Evolutionary conservation across 1,284 basidiomycete genomes (phyloP).

Genomic region (Apiotrichum brassicae): DNA sequence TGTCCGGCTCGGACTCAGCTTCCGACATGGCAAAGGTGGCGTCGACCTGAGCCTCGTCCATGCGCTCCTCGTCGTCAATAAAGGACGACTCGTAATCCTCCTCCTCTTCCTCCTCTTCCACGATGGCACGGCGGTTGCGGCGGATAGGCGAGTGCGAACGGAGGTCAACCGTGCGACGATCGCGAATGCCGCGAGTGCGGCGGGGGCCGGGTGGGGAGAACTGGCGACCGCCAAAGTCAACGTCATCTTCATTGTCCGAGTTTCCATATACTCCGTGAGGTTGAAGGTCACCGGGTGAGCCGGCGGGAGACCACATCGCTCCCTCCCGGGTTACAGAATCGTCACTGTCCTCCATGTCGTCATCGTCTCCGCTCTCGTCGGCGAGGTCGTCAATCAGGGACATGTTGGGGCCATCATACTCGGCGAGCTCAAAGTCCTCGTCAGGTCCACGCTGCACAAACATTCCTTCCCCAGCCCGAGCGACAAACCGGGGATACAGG

Average conservation of each 20-base stretch:
- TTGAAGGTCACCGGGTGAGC: not conserved
- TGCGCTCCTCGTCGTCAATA: constrained; percentile 12
- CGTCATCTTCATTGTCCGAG: constrained; percentile 4
- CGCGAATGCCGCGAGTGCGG: too few species aligned
- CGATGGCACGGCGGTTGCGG: not conserved
- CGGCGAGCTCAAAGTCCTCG: too few species aligned
- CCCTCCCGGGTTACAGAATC: too few species aligned
- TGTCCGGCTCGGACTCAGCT: constrained; percentile 18
- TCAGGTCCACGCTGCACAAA: too few species aligned
- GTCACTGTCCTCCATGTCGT: not conserved
- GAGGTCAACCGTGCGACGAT: too few species aligned
- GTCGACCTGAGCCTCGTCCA: not conserved
- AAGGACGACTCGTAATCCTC: constrained; percentile 17
- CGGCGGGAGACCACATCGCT: not conserved
- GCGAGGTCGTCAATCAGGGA: constrained; percentile 4
- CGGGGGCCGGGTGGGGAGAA: too few species aligned
- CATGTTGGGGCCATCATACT: not conserved
- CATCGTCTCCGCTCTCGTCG: constrained; percentile 11
- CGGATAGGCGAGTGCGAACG: not conserved
- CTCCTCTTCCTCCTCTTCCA: constrained; percentile 5
- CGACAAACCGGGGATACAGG: too few species aligned
- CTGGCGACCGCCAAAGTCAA: not conserved
- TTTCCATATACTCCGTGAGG: not conserved
- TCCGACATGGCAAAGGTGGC: not conserved
- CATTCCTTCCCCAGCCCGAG: too few species aligned